These are phyloP conservation scores for Lojkania enalia DNA, from an alignment of 2,329 filamentous ascomycete species.

Conservation along the genomic window DNA sequence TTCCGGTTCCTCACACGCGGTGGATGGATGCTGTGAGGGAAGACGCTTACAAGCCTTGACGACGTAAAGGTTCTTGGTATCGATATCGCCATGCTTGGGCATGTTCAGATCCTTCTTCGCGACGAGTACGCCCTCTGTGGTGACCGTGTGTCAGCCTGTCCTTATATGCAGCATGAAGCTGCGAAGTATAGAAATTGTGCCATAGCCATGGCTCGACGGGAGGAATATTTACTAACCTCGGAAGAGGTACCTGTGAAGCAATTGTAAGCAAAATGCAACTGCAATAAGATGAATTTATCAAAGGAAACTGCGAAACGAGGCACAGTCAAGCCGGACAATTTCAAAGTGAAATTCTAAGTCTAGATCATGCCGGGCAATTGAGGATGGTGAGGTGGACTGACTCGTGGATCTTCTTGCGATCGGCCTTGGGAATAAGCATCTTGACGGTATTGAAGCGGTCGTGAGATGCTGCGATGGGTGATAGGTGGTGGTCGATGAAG, in stretches of 20 bases:
- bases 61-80: conserved; percentile 99
- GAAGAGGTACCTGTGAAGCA: conserved; percentile 44
- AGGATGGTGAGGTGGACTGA: conserved; percentile 77
- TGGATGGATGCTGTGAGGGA: neutral
- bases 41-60: conserved; percentile 78
- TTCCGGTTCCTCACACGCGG: neutral
- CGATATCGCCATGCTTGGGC: conserved; percentile 95
- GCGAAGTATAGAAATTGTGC: conserved; percentile 36
- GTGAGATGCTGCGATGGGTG: conserved; percentile 9
- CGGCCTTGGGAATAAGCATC: conserved; percentile 97
- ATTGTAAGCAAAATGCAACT: conserved; percentile 27
- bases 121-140: conserved; percentile 78
- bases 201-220: conserved; percentile 43
- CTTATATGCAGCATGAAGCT: conserved; percentile 37
- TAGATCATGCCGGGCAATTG: conserved; percentile 27
- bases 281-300: neutral
- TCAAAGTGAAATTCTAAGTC: conserved; percentile 30
- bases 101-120: conserved; percentile 99
- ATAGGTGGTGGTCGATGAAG: neutral
- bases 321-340: no score
- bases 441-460: conserved; percentile 41
- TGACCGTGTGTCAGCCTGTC: conserved; percentile 50
- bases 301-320: no score
- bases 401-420: conserved; percentile 99
- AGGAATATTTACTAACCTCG: conserved; percentile 46